Percentiles rank a stretch among this genome's conserved stretches.
Conservation (phyloP, 192 early-diverging fungal genomes). For the Mortierella hygrophila region DNA sequence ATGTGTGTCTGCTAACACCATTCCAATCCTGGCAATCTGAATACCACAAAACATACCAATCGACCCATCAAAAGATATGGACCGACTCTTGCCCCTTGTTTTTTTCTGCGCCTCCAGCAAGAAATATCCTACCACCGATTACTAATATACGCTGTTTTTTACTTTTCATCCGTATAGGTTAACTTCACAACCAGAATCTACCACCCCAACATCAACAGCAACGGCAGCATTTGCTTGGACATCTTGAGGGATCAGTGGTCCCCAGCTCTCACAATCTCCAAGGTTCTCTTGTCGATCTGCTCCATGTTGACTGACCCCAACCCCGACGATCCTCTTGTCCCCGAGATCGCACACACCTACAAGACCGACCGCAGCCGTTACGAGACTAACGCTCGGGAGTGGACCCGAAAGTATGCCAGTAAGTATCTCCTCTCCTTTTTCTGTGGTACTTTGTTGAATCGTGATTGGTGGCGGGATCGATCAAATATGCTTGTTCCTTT, state of each 20-base stretch:
- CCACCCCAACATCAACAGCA: constrained; percentile 99
- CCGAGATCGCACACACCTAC: constrained; percentile 98
- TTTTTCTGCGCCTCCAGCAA: no score
- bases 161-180: constrained; percentile 64
- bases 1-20: constrained; percentile 8
- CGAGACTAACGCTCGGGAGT: constrained; percentile 91
- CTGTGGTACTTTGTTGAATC: not conserved
- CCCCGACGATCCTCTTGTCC: constrained; percentile 97
- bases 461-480: not conserved
- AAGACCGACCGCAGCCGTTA: constrained; percentile 94
- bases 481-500: not conserved
- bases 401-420: constrained; percentile 93
- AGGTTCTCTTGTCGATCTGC: constrained; percentile 98
- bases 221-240: constrained; percentile 98
- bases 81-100: not conserved
- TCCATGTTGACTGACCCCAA: constrained; percentile 99
- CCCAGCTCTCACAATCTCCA: constrained; percentile 98
- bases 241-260: constrained; percentile 99
- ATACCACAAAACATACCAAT: not conserved
- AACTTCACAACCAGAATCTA: constrained; percentile 98
- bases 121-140: not conserved
- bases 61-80: not conserved
- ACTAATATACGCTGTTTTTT: not conserved
- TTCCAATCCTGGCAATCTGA: not conserved
- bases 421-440: constrained; percentile 23